Conservation (phyloP, 148 eudicot genomes). For the Selenicereus undatus region DNA sequence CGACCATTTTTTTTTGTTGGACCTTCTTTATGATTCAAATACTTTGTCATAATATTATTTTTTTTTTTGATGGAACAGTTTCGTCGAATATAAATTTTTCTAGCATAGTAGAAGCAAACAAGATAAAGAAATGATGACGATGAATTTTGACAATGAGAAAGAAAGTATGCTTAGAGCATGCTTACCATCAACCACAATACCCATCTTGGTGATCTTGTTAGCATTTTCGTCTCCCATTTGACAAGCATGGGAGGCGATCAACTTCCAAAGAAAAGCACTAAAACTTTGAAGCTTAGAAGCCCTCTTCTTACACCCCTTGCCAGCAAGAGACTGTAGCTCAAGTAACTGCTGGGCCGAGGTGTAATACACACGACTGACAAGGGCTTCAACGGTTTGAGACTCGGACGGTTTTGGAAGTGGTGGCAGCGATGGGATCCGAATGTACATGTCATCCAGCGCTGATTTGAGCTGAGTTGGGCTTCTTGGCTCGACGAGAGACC, state of each 20-base stretch:
- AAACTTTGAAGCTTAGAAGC: constrained; percentile 50
- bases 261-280: constrained; percentile 67
- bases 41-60: too few relatives aligned
- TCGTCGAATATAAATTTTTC: too few relatives aligned
- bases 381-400: not conserved
- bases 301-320: not conserved
- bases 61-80: too few relatives aligned
- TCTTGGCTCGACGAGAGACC: constrained; percentile 51
- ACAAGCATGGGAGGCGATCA: constrained; percentile 36
- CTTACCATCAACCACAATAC: constrained; percentile 70
- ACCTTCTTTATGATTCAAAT: too few relatives aligned
- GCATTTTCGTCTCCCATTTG: not conserved
- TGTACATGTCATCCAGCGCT: constrained; percentile 33
- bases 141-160: too few relatives aligned
- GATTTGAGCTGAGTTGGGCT: constrained; percentile 30
- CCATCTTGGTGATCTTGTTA: constrained; percentile 39
- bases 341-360: constrained; percentile 31
- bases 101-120: not conserved
- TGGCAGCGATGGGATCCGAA: constrained; percentile 34
- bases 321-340: constrained; percentile 38
- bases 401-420: constrained; percentile 13
- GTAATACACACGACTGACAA: constrained; percentile 54
- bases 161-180: not conserved
- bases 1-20: too few relatives aligned
- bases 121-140: too few relatives aligned